Percentiles rank a stretch among this genome's conserved stretches.
Evolutionary conservation across 1,139 yeast species (phyloP).

Genomic region (Taiozyma onychis): DNA sequence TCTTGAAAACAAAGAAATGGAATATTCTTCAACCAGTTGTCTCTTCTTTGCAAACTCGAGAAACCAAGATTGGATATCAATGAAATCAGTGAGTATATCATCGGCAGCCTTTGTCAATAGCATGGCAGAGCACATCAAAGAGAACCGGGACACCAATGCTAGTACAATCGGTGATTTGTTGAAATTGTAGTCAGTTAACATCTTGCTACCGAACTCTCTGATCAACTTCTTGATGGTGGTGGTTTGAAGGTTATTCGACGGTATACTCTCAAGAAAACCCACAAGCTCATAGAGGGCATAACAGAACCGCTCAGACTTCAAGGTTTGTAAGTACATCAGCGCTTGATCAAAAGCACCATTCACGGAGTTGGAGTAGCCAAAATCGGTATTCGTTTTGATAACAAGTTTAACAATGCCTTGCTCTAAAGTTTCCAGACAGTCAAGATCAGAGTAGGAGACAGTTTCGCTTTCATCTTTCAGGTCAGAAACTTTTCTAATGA

Average conservation of each 20-base stretch:
- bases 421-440: slow-evolving; percentile 5
- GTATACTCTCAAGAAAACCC: slow-evolving; percentile 2
- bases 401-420: slow-evolving; percentile 6
- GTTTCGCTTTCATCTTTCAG: neutral
- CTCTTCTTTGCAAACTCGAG: slow-evolving; percentile 6
- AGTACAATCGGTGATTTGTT: slow-evolving; percentile 14
- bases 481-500: slow-evolving; percentile 9
- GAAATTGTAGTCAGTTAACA: slow-evolving; percentile 8
- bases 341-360: slow-evolving; percentile 11
- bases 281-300: slow-evolving; percentile 10
- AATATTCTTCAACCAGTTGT: slow-evolving; percentile 7
- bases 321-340: slow-evolving; percentile 5
- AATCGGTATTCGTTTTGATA: slow-evolving; percentile 4
- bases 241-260: slow-evolving; percentile 2
- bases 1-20: slow-evolving; percentile 3
- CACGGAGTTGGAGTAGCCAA: slow-evolving; percentile 1
- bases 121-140: slow-evolving; percentile 2
- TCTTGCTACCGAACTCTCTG: slow-evolving; percentile 13
- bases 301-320: slow-evolving; percentile 8
- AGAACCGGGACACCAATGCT: slow-evolving; percentile 8
- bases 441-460: slow-evolving; percentile 9
- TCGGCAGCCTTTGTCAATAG: slow-evolving; percentile 5
- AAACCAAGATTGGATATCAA: slow-evolving; percentile 16
- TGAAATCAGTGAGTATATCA: slow-evolving; percentile 8
- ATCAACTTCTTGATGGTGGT: slow-evolving; percentile 6